Evolutionary conservation across 1,139 yeast genomes (phyloP).

Genomic region (Saccharomyces hybrid): DNA sequence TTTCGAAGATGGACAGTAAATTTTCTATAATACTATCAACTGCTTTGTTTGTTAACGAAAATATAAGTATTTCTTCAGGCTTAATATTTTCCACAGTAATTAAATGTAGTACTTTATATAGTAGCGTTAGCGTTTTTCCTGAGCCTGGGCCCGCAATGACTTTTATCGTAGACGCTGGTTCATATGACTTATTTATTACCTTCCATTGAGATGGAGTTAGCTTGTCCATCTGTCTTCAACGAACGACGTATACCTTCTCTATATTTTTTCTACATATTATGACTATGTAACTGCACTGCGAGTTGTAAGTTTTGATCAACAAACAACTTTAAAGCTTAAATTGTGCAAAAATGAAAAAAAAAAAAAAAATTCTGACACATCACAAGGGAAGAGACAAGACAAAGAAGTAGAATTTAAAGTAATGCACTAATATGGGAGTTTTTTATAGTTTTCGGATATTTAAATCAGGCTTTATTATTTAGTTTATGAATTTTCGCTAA

Average conservation of each 20-base stretch:
- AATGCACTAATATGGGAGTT: slow-evolving; percentile 36
- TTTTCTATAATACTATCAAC: slow-evolving; percentile 44
- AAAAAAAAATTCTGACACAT: neutral
- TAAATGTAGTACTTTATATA: slow-evolving; percentile 45
- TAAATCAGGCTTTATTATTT: slow-evolving; percentile 25
- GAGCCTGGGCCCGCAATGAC: slow-evolving; percentile 69
- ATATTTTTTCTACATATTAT: neutral
- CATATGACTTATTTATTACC: slow-evolving; percentile 35
- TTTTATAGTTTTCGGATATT: slow-evolving; percentile 36
- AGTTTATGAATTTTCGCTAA: slow-evolving; percentile 47
- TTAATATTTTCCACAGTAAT: slow-evolving; percentile 34
- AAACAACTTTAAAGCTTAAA: neutral
- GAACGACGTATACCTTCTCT: neutral
- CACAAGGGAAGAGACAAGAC: neutral
- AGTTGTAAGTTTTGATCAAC: neutral
- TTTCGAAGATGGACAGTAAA: slow-evolving; percentile 34
- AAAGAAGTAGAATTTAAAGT: slow-evolving; percentile 26
- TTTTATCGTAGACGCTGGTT: slow-evolving; percentile 37
- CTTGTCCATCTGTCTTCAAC: neutral
- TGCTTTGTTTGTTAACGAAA: slow-evolving; percentile 66
- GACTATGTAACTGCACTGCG: neutral
- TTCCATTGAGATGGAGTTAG: slow-evolving; percentile 35
- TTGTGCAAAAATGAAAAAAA: neutral
- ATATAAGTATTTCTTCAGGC: slow-evolving; percentile 51
- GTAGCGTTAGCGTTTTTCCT: slow-evolving; percentile 63